A percentile compares a stretch with the other conserved stretches of the same genome.
These are phyloP conservation scores for Trichaptum fuscoviolaceum DNA, from an alignment of 768 basidiomycete species.

Conservation along the genomic window DNA sequence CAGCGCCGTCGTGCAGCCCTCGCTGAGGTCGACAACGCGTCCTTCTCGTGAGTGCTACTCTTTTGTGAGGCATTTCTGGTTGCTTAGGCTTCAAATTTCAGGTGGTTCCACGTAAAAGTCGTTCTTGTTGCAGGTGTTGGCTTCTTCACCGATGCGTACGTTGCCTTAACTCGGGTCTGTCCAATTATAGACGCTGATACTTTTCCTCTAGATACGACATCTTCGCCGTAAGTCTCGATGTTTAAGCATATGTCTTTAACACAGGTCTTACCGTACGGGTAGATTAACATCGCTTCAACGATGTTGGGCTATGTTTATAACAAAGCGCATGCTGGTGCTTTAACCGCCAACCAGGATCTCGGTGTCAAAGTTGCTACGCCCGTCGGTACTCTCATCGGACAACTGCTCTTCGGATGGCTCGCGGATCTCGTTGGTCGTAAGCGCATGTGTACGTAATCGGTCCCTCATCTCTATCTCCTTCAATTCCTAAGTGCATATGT, in stretches of 20 bases:
- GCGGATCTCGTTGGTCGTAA: slow-evolving; percentile 75
- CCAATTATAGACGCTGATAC: background rate
- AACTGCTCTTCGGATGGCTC: slow-evolving; percentile 75
- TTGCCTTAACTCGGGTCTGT: slow-evolving; percentile 6
- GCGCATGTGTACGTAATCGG: slow-evolving; percentile 60
- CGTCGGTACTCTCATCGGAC: slow-evolving; percentile 69
- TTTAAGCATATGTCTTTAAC: background rate
- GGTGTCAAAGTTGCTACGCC: slow-evolving; percentile 77
- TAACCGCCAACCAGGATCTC: slow-evolving; percentile 62
- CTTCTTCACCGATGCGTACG: slow-evolving; percentile 85
- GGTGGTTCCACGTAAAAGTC: slow-evolving; percentile 82
- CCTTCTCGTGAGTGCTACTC: slow-evolving; percentile 60
- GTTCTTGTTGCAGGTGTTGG: slow-evolving; percentile 68
- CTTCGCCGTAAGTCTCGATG: slow-evolving; percentile 44
- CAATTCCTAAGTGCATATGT: background rate
- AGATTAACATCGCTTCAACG: slow-evolving; percentile 73
- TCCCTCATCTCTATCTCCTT: background rate
- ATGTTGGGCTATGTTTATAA: slow-evolving; percentile 87
- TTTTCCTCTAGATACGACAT: slow-evolving; percentile 58
- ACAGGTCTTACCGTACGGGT: background rate
- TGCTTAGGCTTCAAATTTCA: slow-evolving; percentile 21
- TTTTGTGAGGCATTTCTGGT: slow-evolving; percentile 3
- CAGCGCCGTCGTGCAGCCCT: slow-evolving; percentile 77
- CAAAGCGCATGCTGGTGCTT: slow-evolving; percentile 21
- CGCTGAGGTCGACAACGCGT: slow-evolving; percentile 81